Evolutionary conservation across 495 filamentous ascomycete species (phyloP).

Genomic region (Rhizodiscina lignyota): DNA sequence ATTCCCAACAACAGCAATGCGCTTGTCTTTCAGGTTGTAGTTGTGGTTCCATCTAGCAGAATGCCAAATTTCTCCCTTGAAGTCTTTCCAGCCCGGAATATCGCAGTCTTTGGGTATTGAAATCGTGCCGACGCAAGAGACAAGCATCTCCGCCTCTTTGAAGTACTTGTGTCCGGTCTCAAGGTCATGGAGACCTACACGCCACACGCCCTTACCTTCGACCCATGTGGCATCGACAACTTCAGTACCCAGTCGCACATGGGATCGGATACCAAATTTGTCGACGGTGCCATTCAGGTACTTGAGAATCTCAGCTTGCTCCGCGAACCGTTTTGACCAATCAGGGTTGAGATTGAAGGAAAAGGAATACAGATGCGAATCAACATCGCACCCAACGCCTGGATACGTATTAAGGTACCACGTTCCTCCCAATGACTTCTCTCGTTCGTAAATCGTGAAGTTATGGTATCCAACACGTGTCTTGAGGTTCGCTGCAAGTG

Average conservation of each 20-base stretch:
- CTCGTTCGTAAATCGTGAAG: constrained; percentile 14
- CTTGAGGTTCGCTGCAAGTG: no score
- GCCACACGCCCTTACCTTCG: constrained; percentile 11
- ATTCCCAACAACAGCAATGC: constrained; percentile 3
- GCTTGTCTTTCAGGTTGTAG: constrained; percentile 1
- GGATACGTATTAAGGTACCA: constrained; percentile 19
- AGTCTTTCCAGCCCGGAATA: constrained; percentile 1
- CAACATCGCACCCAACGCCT: constrained; percentile 20
- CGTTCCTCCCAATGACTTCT: constrained; percentile 13
- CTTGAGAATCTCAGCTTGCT: constrained; percentile 17
- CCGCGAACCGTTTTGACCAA: constrained; percentile 20
- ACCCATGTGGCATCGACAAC: constrained; percentile 17
- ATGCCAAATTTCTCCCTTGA: constrained; percentile 1
- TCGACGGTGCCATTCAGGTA: constrained; percentile 18
- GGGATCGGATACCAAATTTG: constrained; percentile 14
- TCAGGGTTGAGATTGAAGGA: constrained; percentile 21
- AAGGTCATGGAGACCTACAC: constrained; percentile 6
- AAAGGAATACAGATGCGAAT: constrained; percentile 17
- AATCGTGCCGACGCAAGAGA: no score
- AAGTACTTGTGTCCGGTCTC: no score
- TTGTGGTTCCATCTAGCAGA: constrained; percentile 1
- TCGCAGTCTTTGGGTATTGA: no score
- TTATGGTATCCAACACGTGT: no score
- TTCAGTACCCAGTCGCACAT: constrained; percentile 18
- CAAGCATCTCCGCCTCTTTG: no score